A percentile compares a stretch with the other conserved stretches of the same genome.
phyloP scores from a whole-genome alignment of 1,139 yeast genomes.

The Wickerhamomyces sp. region DNA sequence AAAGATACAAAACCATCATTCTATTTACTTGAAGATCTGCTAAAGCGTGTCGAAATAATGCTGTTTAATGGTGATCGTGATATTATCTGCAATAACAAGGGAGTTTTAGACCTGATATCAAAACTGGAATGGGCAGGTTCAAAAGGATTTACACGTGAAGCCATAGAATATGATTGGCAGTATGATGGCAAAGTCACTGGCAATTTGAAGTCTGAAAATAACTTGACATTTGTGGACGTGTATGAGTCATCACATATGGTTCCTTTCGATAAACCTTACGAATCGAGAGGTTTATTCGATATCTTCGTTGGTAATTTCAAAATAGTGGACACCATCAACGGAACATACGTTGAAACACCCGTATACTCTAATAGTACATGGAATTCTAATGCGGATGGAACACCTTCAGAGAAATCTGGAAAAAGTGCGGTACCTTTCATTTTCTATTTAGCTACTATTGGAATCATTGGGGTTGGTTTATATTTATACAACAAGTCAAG shows the following conservation, averaged over 20 bases:
- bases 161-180: constrained; percentile 43
- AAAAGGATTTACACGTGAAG: constrained; percentile 48
- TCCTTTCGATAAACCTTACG: constrained; percentile 75
- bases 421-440: constrained; percentile 22
- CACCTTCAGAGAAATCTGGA: constrained; percentile 1
- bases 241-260: constrained; percentile 91
- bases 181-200: constrained; percentile 50
- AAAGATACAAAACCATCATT: constrained; percentile 56
- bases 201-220: constrained; percentile 51
- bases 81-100: constrained; percentile 78
- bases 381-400: constrained; percentile 4
- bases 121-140: constrained; percentile 66
- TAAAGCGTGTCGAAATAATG: constrained; percentile 54
- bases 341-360: constrained; percentile 21
- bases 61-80: constrained; percentile 88
- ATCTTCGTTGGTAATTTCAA: constrained; percentile 24
- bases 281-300: constrained; percentile 68
- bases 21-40: constrained; percentile 57
- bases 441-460: constrained; percentile 17
- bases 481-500: constrained; percentile 16
- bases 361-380: constrained; percentile 9
- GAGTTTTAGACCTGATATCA: constrained; percentile 64
- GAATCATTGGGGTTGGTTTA: constrained; percentile 16
- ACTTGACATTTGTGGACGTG: constrained; percentile 72
- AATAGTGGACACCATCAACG: constrained; percentile 14